phyloP scores from a whole-genome alignment of 306 rosid species.

The Vigna mungo region DNA sequence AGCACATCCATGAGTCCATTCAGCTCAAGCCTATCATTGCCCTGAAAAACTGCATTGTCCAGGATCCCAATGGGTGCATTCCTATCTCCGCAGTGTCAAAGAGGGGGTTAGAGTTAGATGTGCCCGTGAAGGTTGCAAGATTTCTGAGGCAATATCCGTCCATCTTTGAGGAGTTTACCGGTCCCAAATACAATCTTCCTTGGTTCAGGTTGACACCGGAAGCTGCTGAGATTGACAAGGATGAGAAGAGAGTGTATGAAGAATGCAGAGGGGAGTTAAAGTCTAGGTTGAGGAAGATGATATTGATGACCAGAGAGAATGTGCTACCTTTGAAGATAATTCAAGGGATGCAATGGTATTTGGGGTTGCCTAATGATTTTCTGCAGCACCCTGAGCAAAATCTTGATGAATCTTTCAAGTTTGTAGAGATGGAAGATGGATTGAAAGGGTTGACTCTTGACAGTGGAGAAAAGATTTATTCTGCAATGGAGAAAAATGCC shows the following conservation, averaged over 20 bases:
- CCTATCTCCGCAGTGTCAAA: conserved; percentile 83
- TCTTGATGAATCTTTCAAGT: conserved; percentile 73
- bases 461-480: conserved; percentile 57
- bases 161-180: conserved; percentile 78
- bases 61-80: conserved; percentile 69
- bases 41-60: conserved; percentile 75
- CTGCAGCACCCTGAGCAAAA: conserved; percentile 55
- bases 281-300: conserved; percentile 74
- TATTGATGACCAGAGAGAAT: conserved; percentile 72
- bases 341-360: conserved; percentile 90
- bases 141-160: conserved; percentile 88
- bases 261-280: conserved; percentile 68
- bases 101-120: conserved; percentile 64
- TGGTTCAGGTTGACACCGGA: conserved; percentile 88
- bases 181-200: conserved; percentile 75
- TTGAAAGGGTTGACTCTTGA: conserved; percentile 67
- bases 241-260: conserved; percentile 70
- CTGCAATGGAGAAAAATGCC: conserved; percentile 70
- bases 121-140: conserved; percentile 76
- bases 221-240: conserved; percentile 77
- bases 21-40: conserved; percentile 71
- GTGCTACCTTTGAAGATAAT: conserved; percentile 81
- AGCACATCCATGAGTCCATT: conserved; percentile 70
- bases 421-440: conserved; percentile 83
- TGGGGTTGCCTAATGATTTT: conserved; percentile 85